A percentile compares a stretch with the other conserved stretches of the same genome.
Conservation (phyloP, 208 protist genomes). For the Crithidia mellificae region DNA sequence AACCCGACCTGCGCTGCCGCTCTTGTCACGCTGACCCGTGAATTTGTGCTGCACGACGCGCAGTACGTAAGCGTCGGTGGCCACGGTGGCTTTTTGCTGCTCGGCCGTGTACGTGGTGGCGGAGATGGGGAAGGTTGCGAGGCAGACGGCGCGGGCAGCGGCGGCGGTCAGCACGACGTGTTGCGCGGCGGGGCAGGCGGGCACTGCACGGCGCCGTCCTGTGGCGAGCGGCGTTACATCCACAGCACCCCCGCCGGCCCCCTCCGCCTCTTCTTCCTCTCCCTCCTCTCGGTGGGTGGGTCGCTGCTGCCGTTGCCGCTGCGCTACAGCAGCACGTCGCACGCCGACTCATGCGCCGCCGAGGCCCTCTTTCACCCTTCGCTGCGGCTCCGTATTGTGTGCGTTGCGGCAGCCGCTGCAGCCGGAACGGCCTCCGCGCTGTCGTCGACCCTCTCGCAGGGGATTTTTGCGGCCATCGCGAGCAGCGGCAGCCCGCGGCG, state of each 20-base stretch:
- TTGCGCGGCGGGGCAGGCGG: too few relatives aligned
- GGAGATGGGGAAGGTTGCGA: neutral
- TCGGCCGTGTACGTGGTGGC: slow-evolving; percentile 11
- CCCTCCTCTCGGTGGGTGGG: slow-evolving; percentile 1
- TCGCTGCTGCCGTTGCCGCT: slow-evolving; percentile 27
- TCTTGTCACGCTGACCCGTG: slow-evolving; percentile 1
- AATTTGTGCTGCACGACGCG: slow-evolving; percentile 14
- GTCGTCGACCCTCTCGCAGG: neutral
- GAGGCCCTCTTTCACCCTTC: slow-evolving; percentile 12
- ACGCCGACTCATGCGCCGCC: neutral
- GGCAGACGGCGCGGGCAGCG: neutral
- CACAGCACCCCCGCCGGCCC: slow-evolving; percentile 1
- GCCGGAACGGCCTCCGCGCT: neutral
- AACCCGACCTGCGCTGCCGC: neutral
- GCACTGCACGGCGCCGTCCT: neutral
- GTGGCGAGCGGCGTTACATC: slow-evolving; percentile 5
- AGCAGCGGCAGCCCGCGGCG: slow-evolving; percentile 12
- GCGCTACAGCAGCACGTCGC: neutral
- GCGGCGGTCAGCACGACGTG: too few relatives aligned
- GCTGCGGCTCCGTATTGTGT: slow-evolving; percentile 27
- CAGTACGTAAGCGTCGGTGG: slow-evolving; percentile 22
- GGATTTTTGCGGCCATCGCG: slow-evolving; percentile 9
- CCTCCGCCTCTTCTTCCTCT: slow-evolving; percentile 26
- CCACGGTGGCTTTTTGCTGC: slow-evolving; percentile 28
- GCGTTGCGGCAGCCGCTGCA: neutral